Evolutionary conservation across 2,329 filamentous ascomycete genomes (phyloP).

Genomic region (Dactylonectria estremocensis): DNA sequence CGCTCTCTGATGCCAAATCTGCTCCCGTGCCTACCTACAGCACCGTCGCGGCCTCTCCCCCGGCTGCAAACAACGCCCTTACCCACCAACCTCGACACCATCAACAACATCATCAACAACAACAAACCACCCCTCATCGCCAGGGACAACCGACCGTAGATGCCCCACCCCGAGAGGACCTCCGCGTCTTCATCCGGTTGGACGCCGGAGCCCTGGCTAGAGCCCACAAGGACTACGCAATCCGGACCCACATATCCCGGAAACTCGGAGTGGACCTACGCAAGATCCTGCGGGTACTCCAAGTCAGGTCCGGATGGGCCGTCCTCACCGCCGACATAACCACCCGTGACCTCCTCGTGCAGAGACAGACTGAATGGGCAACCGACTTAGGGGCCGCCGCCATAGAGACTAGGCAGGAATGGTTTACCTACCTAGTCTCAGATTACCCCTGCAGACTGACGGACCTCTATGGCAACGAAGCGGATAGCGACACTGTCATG

Average conservation of each 20-base stretch:
- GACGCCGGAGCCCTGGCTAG: too few species aligned
- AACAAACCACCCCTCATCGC: constrained; percentile 21
- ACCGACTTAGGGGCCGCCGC: constrained; percentile 15
- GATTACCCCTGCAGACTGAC: constrained; percentile 27
- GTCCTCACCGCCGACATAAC: too few species aligned
- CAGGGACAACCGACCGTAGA: constrained; percentile 27
- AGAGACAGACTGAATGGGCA: constrained; percentile 29
- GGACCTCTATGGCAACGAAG: constrained; percentile 28
- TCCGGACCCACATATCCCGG: constrained; percentile 31
- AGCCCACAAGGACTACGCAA: too few species aligned
- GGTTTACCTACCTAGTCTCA: constrained; percentile 31
- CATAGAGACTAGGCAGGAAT: constrained; percentile 33
- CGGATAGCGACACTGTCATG: too few species aligned
- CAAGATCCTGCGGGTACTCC: constrained; percentile 16
- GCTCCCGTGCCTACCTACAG: background rate
- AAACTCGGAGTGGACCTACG: constrained; percentile 26
- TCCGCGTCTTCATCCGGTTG: too few species aligned
- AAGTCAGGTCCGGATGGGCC: too few species aligned
- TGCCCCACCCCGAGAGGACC: constrained; percentile 32
- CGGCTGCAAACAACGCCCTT: constrained; percentile 10
- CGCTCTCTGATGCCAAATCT: constrained; percentile 20
- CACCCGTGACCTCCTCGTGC: too few species aligned
- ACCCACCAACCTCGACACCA: background rate
- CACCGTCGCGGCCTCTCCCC: constrained; percentile 1
- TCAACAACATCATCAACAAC: too few species aligned